Percentiles rank a stretch among this genome's conserved stretches.
Conservation (phyloP, 1,284 basidiomycete genomes). For the Ustilago tritici region DNA sequence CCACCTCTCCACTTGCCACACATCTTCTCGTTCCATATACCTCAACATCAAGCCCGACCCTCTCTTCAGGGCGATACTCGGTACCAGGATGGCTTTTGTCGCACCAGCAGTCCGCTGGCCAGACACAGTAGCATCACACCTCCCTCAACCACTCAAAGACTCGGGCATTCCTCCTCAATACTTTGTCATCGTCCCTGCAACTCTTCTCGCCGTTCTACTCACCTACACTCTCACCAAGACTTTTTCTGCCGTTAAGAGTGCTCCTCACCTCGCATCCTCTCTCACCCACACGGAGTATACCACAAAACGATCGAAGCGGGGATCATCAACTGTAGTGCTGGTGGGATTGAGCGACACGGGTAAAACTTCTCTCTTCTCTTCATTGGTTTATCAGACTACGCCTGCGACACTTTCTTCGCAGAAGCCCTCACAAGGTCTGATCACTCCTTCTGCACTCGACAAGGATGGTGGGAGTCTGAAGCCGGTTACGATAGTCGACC, state of each 20-base stretch:
- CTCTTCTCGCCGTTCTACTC: conserved; percentile 48
- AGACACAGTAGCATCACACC: conserved; percentile 41
- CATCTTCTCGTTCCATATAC: not conserved
- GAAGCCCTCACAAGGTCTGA: conserved; percentile 39
- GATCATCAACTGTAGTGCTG: conserved; percentile 54
- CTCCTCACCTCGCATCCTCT: conserved; percentile 15
- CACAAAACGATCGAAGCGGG: conserved; percentile 26
- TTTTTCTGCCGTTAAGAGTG: conserved; percentile 17
- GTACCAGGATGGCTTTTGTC: conserved; percentile 31
- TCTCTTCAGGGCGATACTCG: not conserved
- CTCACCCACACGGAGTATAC: conserved; percentile 6
- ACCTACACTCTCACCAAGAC: conserved; percentile 48
- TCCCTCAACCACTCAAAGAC: conserved; percentile 39
- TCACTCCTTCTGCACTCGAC: conserved; percentile 1
- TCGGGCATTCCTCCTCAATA: conserved; percentile 42
- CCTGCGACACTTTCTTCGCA: conserved; percentile 60
- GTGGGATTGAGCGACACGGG: conserved; percentile 59
- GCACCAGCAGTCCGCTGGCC: conserved; percentile 55
- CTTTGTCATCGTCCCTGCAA: conserved; percentile 50
- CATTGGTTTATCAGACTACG: conserved; percentile 55
- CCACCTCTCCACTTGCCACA: conserved; percentile 6
- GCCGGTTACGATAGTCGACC: conserved; percentile 54
- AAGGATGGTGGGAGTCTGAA: conserved; percentile 8
- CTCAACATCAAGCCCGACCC: not conserved
- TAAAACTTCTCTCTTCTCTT: conserved; percentile 63